Evolutionary conservation across 345 rosid species (phyloP), one percentile per base, ranked within the genome.

Genomic region (Populus davidiana): DNA sequence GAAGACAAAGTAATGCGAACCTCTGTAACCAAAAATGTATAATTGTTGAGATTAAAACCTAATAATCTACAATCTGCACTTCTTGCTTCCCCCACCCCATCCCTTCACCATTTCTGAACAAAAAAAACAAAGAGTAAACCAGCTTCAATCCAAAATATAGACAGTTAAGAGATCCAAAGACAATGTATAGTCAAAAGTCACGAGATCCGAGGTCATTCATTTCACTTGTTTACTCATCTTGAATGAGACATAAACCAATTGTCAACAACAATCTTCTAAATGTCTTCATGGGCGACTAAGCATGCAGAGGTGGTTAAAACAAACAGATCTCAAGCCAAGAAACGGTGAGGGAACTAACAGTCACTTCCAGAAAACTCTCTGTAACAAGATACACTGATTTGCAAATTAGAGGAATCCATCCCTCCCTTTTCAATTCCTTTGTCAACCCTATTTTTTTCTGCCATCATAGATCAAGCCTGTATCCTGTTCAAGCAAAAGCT

Each of bases 401-500:
- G 5, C 33, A 10, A 67, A 23, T n/a, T 43, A 39, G 0, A 39
- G 21, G 27, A 8, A 36, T 31, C 35, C 56, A 9, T 50, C 20
- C 67, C 54, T 38, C 62, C 9, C 33, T 44, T 73, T 62, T 25
- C 9, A 44, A 41, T 8, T 25, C 6, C 49, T 65, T 12, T 10
- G 50, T 20, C 12, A 67, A 14, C 49, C 41, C 41, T 38, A 38
- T 20, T 23, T 39, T 43, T 25, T 38, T 13, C n/a, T 36, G 11
- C 29, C 33, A 25, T 73, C 52, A 27, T 73, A 59, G 49, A n/a
- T 39, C 68, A n/a, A 61, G 67, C 38, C 3, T 18, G 23, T 25
- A 61, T 73, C 69, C 69, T 25, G 20, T 68, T n/a, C 71, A 63
- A 21, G 59, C 56, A 62, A 74, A 33, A 12, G 64, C 41, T 25